Evolutionary conservation across 2,329 filamentous ascomycete genomes (phyloP).

Genomic region (Colletotrichum sp.): DNA sequence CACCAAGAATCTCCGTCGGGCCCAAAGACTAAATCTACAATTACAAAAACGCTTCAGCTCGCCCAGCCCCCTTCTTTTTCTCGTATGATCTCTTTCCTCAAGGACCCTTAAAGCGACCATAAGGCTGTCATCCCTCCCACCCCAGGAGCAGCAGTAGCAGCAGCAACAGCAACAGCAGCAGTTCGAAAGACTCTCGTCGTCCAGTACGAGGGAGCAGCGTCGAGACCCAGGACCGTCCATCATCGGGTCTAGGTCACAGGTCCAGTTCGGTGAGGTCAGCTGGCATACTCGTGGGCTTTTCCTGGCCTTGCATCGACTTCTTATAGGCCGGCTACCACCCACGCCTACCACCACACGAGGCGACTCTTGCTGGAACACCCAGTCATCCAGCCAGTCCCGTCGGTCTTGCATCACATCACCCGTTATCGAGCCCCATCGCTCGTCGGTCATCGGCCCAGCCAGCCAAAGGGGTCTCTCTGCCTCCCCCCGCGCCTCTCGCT

Average conservation of each 20-base stretch:
- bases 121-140: neutral
- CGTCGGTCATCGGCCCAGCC: neutral
- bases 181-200: neutral
- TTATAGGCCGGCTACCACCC: slow-evolving; percentile 9
- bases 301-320: neutral
- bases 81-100: neutral
- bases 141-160: neutral
- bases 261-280: slow-evolving; percentile 15
- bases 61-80: neutral
- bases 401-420: slow-evolving; percentile 6
- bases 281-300: slow-evolving; percentile 3
- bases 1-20: neutral
- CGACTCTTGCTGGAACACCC: neutral
- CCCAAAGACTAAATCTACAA: slow-evolving; percentile 2
- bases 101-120: slow-evolving; percentile 8
- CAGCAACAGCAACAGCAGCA: neutral
- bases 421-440: neutral
- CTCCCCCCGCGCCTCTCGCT: neutral
- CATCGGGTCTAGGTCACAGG: slow-evolving; percentile 10
- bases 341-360: slow-evolving; percentile 15
- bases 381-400: neutral
- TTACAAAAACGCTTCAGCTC: slow-evolving; percentile 16
- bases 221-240: neutral
- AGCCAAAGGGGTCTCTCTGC: neutral
- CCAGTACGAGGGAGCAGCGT: neutral